A percentile compares a stretch with the other conserved stretches of the same genome.
Conservation (phyloP, 192 early-diverging fungal species). For the Chytriomyces confervae region DNA sequence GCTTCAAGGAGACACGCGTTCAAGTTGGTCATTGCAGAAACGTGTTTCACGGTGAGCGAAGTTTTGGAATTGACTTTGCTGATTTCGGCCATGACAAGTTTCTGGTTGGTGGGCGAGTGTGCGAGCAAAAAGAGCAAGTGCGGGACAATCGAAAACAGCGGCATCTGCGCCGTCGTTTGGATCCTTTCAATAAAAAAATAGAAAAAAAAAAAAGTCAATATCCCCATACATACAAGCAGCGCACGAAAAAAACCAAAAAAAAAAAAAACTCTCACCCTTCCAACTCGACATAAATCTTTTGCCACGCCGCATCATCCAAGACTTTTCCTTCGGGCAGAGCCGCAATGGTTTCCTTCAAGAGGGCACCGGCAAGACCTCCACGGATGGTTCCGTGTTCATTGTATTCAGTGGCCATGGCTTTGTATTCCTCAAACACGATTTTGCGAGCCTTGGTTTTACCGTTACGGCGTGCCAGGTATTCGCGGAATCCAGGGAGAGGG, state of each 20-base stretch:
- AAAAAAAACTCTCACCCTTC: conserved; percentile 19
- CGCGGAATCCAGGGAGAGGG: conserved; percentile 10
- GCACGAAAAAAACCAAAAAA: too few relatives aligned
- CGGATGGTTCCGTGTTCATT: background rate
- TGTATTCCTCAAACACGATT: background rate
- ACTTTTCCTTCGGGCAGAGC: background rate
- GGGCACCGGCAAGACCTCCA: conserved; percentile 6
- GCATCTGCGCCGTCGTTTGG: conserved; percentile 20
- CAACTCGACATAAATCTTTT: conserved; percentile 1
- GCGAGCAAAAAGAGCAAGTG: conserved; percentile 31
- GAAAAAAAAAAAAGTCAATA: background rate
- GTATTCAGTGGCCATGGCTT: background rate
- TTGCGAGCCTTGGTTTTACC: conserved; percentile 23
- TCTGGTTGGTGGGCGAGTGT: conserved; percentile 24
- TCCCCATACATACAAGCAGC: too few relatives aligned
- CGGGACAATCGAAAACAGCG: conserved; percentile 20
- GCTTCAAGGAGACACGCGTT: conserved; percentile 7
- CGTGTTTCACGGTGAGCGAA: background rate
- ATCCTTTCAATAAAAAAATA: too few relatives aligned
- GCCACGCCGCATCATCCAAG: background rate
- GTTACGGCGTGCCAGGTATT: conserved; percentile 12
- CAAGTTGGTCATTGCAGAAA: background rate
- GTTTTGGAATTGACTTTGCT: background rate
- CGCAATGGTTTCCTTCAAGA: background rate
- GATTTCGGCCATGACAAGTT: conserved; percentile 17